Percentiles rank a stretch among this genome's conserved stretches.
These are phyloP conservation scores for Diaporthe helianthi DNA, from an alignment of 2,329 filamentous ascomycete species.

Conservation along the genomic window DNA sequence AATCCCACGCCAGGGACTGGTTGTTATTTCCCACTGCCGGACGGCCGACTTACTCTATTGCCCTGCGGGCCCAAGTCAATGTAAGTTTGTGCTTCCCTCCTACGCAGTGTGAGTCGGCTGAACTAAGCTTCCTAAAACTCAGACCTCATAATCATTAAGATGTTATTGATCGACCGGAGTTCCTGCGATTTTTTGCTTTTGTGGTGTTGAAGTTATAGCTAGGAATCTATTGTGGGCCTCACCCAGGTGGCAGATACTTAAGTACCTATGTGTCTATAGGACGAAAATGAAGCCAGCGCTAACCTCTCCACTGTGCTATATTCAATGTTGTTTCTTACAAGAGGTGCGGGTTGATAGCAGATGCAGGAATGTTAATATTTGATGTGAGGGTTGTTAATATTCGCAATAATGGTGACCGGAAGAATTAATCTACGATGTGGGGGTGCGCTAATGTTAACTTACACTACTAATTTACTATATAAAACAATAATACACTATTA, in stretches of 20 bases:
- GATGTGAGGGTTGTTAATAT: too few species aligned
- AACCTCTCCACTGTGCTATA: neutral
- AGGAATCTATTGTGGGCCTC: neutral
- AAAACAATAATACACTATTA: too few species aligned
- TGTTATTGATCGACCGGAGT: neutral
- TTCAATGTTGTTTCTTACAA: neutral
- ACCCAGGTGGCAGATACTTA: too few species aligned
- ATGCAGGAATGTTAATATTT: neutral
- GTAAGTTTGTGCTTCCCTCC: neutral
- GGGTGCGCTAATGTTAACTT: too few species aligned
- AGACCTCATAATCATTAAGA: neutral
- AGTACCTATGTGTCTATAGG: neutral
- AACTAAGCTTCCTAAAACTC: neutral
- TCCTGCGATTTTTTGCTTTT: neutral
- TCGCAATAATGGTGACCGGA: too few species aligned
- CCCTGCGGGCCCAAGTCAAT: neutral
- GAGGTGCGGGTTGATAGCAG: too few species aligned
- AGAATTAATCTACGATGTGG: too few species aligned
- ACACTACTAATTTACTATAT: too few species aligned
- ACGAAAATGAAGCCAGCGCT: neutral
- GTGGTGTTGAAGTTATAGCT: neutral
- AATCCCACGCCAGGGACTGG: neutral
- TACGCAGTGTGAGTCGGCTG: neutral
- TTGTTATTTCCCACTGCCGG: neutral
- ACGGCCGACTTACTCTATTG: neutral